These are phyloP conservation scores for Neurospora sp. DNA, from an alignment of 495 filamentous ascomycete genomes.

Conservation along the genomic window DNA sequence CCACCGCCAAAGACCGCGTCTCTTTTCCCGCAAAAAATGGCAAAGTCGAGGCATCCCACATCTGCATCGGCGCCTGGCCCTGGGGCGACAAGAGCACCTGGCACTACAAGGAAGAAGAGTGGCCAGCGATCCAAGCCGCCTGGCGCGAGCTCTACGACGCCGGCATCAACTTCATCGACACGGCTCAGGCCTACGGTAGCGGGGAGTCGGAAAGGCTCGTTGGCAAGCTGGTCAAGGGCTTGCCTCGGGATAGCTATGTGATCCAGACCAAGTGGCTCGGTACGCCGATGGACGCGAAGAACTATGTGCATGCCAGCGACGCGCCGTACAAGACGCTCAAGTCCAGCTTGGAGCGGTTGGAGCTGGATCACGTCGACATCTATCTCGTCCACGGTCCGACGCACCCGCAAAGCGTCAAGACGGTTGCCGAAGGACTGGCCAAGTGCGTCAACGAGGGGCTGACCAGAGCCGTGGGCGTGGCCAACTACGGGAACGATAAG, in stretches of 20 bases:
- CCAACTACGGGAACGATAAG: constrained; percentile 32
- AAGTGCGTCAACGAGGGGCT: constrained; percentile 31
- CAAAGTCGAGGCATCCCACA: constrained; percentile 18
- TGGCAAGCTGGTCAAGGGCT: constrained; percentile 21
- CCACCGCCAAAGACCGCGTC: constrained; percentile 1
- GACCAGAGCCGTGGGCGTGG: constrained; percentile 28
- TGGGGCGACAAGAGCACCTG: constrained; percentile 37
- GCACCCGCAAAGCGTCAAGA: constrained; percentile 3
- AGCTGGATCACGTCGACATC: constrained; percentile 5
- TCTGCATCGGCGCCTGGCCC: constrained; percentile 31
- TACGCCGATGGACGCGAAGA: neutral
- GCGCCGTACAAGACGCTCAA: neutral
- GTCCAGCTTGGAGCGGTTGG: neutral
- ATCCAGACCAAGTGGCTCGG: constrained; percentile 7
- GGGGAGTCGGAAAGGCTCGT: constrained; percentile 31
- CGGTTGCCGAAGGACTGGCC: constrained; percentile 13
- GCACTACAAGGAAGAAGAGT: constrained; percentile 23
- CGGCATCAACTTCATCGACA: constrained; percentile 33
- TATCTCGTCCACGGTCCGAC: constrained; percentile 6
- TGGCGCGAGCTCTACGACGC: constrained; percentile 22
- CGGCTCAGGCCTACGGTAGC: constrained; percentile 29
- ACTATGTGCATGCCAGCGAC: neutral
- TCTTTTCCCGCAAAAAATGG: constrained; percentile 7
- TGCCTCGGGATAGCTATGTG: constrained; percentile 20
- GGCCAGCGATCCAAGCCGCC: constrained; percentile 22